These are phyloP conservation scores for Scutellaria baicalensis DNA, from an alignment of 257 asterid genomes.

Conservation along the genomic window DNA sequence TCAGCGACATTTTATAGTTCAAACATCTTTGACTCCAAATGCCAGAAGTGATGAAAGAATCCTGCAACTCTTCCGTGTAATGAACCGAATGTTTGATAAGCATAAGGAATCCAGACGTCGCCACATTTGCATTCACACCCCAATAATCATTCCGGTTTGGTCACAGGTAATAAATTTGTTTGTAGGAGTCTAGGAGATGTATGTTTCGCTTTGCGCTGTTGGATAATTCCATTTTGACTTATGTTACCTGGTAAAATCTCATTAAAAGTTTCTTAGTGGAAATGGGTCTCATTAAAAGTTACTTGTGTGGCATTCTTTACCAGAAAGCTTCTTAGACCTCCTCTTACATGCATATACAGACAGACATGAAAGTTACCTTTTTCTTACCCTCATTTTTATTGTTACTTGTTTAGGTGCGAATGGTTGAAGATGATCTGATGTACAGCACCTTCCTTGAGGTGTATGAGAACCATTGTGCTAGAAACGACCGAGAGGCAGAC, in stretches of 20 bases:
- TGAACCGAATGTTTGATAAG: constrained; percentile 97
- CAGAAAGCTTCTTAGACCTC: neutral
- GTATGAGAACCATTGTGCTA: constrained; percentile 95
- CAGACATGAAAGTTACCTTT: neutral
- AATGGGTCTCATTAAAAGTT: no score
- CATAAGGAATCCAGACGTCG: constrained; percentile 98
- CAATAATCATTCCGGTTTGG: constrained; percentile 98
- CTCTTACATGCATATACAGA: neutral
- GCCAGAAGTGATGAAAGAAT: constrained; percentile 99
- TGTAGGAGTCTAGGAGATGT: neutral
- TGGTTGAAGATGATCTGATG: constrained; percentile 99
- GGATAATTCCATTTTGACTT: neutral
- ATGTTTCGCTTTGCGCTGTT: neutral
- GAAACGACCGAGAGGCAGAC: constrained; percentile 92
- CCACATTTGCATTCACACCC: constrained; percentile 91
- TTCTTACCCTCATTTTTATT: neutral
- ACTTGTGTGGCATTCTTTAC: neutral
- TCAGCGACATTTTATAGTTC: constrained; percentile 96
- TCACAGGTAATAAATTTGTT: constrained; percentile 64
- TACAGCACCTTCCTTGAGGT: constrained; percentile 98
- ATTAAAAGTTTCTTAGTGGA: neutral
- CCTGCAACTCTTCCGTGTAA: constrained; percentile 94
- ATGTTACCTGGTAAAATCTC: neutral
- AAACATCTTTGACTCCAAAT: constrained; percentile 98
- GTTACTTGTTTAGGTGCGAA: constrained; percentile 59